Conservation (phyloP, 495 filamentous ascomycete species). For the Neurospora africana region DNA sequence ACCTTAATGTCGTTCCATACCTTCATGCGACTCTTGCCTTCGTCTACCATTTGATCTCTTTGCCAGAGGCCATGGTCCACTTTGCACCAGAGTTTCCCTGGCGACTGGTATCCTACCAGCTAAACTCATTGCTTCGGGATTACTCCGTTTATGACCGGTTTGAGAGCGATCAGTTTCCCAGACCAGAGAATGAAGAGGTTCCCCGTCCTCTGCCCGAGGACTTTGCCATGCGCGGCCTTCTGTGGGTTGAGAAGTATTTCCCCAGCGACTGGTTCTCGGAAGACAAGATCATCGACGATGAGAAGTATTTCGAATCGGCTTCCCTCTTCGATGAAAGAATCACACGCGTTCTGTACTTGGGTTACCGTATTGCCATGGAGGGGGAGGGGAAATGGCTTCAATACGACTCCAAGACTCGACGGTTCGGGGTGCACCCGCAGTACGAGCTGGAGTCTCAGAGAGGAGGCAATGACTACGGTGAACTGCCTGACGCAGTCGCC, state of each 20-base stretch:
- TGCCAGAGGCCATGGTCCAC: constrained; percentile 37
- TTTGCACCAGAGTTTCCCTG: constrained; percentile 48
- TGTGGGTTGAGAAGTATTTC: constrained; percentile 61
- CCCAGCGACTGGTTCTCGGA: constrained; percentile 59
- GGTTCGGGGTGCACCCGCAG: constrained; percentile 23
- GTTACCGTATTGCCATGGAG: constrained; percentile 40
- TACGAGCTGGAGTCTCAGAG: constrained; percentile 12
- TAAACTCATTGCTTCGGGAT: constrained; percentile 51
- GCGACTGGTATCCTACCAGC: constrained; percentile 47
- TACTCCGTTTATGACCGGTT: constrained; percentile 35
- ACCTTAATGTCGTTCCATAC: constrained; percentile 55
- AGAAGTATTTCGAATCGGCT: constrained; percentile 57
- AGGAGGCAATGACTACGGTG: constrained; percentile 14
- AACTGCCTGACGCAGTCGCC: constrained; percentile 17
- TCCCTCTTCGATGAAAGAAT: constrained; percentile 55
- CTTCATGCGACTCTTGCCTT: constrained; percentile 63
- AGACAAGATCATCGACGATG: constrained; percentile 64
- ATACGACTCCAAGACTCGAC: constrained; percentile 20
- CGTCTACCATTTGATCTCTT: constrained; percentile 46
- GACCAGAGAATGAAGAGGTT: constrained; percentile 35
- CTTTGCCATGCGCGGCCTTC: constrained; percentile 64
- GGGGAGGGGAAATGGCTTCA: constrained; percentile 23
- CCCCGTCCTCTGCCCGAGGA: constrained; percentile 72
- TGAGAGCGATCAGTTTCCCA: constrained; percentile 42
- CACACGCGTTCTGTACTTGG: constrained; percentile 69